Base-by-base conservation (phyloP, 805 yeast species). In the Wickerhamiella brachini region DNA sequence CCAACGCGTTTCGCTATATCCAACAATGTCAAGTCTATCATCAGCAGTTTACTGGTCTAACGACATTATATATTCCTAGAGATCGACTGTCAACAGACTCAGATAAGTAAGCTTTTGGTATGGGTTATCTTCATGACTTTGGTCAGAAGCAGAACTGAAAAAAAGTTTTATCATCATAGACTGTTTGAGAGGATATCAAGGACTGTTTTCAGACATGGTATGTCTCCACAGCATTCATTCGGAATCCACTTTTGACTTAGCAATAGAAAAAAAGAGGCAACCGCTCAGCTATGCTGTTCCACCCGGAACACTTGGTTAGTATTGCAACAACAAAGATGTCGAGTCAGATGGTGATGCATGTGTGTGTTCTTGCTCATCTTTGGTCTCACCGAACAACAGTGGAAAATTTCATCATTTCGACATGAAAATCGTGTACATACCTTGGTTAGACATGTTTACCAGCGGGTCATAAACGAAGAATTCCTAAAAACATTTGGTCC, bases 91-190 rank as follows among this genome's bases (percentile, higher is more conserved):
- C 41, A 9, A 43, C 29, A 43, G 43, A 48, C 48, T 57, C 60
- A 57, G 60, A 57, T 49, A 57, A 57, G 57, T 56, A 58, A 57
- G 58, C 59, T 58, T n/a, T 59, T 59, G 62, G 60, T 56, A 54
- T 55, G 52, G 51, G 50, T 52, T 52, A 44, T 58, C 62, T 58
- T 59, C 62, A 58, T 41, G 52, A 54, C 41, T 50, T 56, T 56
- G 56, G 56, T 60, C 63, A 60, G 63, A 59, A 60, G 63, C 63
- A 60, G 63, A 60, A 59, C 62, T 59, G 63, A 59, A 51, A 47
- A 43, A 44, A 38, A 48, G 43, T 26, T 51, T 53, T 54, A 52
- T 59, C 63, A 60, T 60, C 62, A 59, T 52, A 12, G 54, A 18
- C 10, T 18, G 24, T 12, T 10, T n/a, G n/a, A n/a, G n/a, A n/a